These are phyloP conservation scores for Microbotryum silenes-acaulis DNA, from an alignment of 1,284 basidiomycete species.

Conservation along the genomic window DNA sequence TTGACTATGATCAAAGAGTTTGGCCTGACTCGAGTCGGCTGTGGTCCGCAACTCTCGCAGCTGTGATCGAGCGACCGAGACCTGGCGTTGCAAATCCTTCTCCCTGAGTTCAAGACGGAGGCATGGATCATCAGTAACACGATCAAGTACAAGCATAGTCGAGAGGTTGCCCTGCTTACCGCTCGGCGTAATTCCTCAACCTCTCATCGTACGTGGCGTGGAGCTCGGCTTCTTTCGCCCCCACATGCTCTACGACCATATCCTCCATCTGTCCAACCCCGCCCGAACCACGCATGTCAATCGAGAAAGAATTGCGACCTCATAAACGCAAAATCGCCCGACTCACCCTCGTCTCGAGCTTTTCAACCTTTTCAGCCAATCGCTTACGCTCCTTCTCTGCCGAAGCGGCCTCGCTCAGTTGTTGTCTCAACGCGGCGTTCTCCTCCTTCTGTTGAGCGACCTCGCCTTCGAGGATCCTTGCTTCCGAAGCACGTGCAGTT, in stretches of 20 bases:
- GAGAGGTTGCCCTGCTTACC: conserved; percentile 47
- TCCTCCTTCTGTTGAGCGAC: conserved; percentile 64
- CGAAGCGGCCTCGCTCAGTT: conserved; percentile 56
- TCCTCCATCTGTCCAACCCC: conserved; percentile 65
- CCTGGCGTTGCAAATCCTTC: conserved; percentile 78
- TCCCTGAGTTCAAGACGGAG: conserved; percentile 52
- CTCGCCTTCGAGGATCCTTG: conserved; percentile 63
- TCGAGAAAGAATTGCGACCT: neutral
- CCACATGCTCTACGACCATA: conserved; percentile 72
- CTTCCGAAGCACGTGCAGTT: conserved; percentile 75
- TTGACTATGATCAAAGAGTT: conserved; percentile 77
- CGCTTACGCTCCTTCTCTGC: conserved; percentile 68
- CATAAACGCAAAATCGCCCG: neutral
- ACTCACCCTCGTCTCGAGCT: conserved; percentile 71
- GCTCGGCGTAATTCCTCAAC: conserved; percentile 86
- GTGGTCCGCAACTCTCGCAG: conserved; percentile 79
- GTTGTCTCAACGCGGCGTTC: conserved; percentile 65
- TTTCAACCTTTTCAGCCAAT: conserved; percentile 62
- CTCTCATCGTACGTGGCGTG: conserved; percentile 94
- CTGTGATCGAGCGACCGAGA: conserved; percentile 75
- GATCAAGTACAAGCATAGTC: neutral
- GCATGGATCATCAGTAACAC: neutral
- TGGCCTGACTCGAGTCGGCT: conserved; percentile 85
- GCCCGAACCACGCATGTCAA: neutral
- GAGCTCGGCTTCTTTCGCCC: conserved; percentile 86